Evolutionary conservation across 176 grass and related monocot genomes (phyloP), one percentile per base, ranked within the genome.

Genomic region (Metroxylon sagu): DNA sequence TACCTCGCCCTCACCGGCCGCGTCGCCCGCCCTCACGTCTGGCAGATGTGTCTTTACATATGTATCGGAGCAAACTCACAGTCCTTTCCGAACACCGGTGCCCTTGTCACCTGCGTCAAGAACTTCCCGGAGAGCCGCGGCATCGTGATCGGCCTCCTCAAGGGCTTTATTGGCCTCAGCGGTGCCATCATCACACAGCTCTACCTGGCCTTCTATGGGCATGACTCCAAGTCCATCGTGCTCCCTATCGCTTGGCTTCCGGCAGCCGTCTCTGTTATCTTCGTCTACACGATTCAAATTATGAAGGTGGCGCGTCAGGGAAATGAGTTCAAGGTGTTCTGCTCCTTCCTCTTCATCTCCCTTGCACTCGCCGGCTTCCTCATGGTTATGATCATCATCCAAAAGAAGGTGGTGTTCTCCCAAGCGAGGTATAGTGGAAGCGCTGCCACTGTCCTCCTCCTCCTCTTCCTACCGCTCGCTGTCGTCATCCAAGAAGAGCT

Each of bases 151-250:
- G 89, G 80, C 0, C 64, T 95, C 0, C 82, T 95, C 25, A 95
- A 89, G 67, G 85, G 85, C 0, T 95, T 89, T 65, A 79, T 86
- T 0, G 90, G 85, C 0, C 81, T 95, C 56, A 89, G 85, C 62
- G 90, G 85, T n/a, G 90, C 90, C 52, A 78, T 89, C 39, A 89
- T 95, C 77, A 86, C 90, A 60, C 85, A 95, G 70, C 76, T 95
- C n/a, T 89, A 89, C 78, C 77, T 71, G 5, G 64, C 76, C 23
- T 71, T 89, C 64, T 88, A 95, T 56, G 78, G 85, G n/a, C 57
- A 54, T 31, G 65, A 95, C 67, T 77, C 71, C 30, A 67, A 67
- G 18, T 72, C 69, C 27, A 78, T 95, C 1, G 78, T 95, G 29
- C 63, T 95, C 2, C 78, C 88, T 67, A 74, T 95, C 50, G 85